Evolutionary conservation across 106 monocot species (phyloP).

Genomic region (Dendrobium chrysotoxum): DNA sequence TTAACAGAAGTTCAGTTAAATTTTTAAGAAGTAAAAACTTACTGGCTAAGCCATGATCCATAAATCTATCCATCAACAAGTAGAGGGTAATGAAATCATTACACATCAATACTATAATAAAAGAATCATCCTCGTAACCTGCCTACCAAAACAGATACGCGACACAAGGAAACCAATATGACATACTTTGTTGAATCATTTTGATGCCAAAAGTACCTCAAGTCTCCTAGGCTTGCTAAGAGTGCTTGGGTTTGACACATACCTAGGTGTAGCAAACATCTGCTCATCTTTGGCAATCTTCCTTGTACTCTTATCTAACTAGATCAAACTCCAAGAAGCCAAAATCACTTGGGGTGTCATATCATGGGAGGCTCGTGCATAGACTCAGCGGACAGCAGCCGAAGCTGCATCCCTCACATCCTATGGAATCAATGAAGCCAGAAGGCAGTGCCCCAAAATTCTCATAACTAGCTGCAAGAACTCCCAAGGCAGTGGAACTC

Average conservation of each 20-base stretch:
- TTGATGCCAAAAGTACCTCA: conserved; percentile 9
- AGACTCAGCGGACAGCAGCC: conserved; percentile 50
- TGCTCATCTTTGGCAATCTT: conserved; percentile 16
- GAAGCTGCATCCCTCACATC: conserved; percentile 85
- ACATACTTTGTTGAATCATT: neutral
- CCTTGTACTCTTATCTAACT: conserved; percentile 64
- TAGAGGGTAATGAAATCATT: conserved; percentile 3
- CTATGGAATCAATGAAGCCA: conserved; percentile 52
- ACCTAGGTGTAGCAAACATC: conserved; percentile 1
- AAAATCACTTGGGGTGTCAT: conserved; percentile 80
- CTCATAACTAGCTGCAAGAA: conserved; percentile 77
- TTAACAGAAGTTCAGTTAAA: neutral
- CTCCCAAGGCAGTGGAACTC: conserved; percentile 94
- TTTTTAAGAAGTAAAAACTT: neutral
- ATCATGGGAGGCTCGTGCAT: conserved; percentile 82
- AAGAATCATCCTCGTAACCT: neutral
- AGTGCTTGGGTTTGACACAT: conserved; percentile 41
- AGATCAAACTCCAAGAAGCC: conserved; percentile 83
- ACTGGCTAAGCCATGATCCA: neutral
- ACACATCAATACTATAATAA: neutral
- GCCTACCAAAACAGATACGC: neutral
- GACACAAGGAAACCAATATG: neutral
- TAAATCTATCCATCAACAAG: neutral
- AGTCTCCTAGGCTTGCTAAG: conserved; percentile 5
- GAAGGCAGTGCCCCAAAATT: conserved; percentile 81